Percentiles rank a stretch among this genome's conserved stretches.
Conservation (phyloP, 306 rosid species). For the Albizia julibrissin region DNA sequence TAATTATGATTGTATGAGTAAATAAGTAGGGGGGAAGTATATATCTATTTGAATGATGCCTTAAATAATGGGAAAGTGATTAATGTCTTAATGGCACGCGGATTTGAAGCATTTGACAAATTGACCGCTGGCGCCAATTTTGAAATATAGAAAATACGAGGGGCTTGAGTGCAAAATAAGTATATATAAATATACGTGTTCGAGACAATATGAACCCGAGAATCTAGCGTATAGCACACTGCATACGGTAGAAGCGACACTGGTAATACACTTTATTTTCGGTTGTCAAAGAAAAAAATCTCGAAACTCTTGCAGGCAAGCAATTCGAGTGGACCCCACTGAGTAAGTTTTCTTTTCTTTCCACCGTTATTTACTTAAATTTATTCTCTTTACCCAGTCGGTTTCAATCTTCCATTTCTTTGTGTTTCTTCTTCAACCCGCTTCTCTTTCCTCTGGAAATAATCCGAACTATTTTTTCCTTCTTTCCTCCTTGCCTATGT, state of each 20-base stretch:
- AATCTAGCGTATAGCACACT: constrained; percentile 42
- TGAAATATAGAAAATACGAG: neutral
- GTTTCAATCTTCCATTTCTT: constrained; percentile 34
- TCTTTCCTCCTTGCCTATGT: neutral
- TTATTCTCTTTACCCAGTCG: neutral
- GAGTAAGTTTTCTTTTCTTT: constrained; percentile 4
- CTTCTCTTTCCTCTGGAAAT: constrained; percentile 23
- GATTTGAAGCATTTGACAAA: neutral
- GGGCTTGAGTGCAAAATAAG: constrained; percentile 13
- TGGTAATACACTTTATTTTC: neutral
- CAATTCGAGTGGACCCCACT: constrained; percentile 43
- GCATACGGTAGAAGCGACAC: constrained; percentile 25
- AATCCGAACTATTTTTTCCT: constrained; percentile 16
- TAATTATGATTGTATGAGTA: neutral
- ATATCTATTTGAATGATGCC: neutral
- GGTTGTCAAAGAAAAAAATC: neutral
- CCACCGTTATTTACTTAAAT: constrained; percentile 29
- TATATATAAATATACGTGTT: constrained; percentile 18
- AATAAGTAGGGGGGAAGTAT: neutral
- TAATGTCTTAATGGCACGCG: constrained; percentile 16
- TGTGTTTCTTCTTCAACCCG: constrained; percentile 33
- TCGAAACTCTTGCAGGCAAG: constrained; percentile 28
- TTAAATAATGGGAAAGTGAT: neutral
- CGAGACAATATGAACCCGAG: constrained; percentile 34
- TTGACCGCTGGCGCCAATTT: neutral